Percentiles rank a stretch among this genome's conserved stretches.
Evolutionary conservation across 495 filamentous ascomycete species (phyloP).

Genomic region (Penicillium arizonense): DNA sequence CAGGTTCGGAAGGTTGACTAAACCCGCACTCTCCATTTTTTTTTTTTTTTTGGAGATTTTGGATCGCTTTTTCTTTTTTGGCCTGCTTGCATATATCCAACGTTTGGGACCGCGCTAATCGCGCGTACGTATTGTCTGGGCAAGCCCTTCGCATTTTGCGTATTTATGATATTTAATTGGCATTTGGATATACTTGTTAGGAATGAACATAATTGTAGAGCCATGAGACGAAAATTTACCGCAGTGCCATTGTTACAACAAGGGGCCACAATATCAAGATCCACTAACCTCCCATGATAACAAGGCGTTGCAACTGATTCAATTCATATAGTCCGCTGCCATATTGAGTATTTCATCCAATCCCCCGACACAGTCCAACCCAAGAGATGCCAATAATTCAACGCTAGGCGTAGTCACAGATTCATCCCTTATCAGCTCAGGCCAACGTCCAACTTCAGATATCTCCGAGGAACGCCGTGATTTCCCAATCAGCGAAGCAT

Average conservation of each 20-base stretch:
- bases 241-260: too few relatives aligned
- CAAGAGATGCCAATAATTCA: slow-evolving; percentile 10
- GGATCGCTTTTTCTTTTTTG: not conserved
- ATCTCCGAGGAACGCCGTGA: not conserved
- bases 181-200: slow-evolving; percentile 1
- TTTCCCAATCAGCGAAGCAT: not conserved
- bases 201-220: not conserved
- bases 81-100: not conserved
- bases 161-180: slow-evolving; percentile 12
- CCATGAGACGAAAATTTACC: not conserved
- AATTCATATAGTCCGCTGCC: slow-evolving; percentile 22
- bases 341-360: slow-evolving; percentile 27
- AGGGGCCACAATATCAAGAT: too few relatives aligned
- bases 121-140: not conserved
- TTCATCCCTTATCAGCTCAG: slow-evolving; percentile 3
- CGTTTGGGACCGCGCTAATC: not conserved
- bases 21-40: not conserved
- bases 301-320: not conserved
- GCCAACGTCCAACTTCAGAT: slow-evolving; percentile 3
- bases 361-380: slow-evolving; percentile 17
- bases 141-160: slow-evolving; percentile 4
- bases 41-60: not conserved
- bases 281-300: too few relatives aligned
- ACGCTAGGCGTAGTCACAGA: not conserved
- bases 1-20: slow-evolving; percentile 24